Evolutionary conservation across 768 basidiomycete genomes (phyloP).

Genomic region (Rhizopogon vesiculosus): DNA sequence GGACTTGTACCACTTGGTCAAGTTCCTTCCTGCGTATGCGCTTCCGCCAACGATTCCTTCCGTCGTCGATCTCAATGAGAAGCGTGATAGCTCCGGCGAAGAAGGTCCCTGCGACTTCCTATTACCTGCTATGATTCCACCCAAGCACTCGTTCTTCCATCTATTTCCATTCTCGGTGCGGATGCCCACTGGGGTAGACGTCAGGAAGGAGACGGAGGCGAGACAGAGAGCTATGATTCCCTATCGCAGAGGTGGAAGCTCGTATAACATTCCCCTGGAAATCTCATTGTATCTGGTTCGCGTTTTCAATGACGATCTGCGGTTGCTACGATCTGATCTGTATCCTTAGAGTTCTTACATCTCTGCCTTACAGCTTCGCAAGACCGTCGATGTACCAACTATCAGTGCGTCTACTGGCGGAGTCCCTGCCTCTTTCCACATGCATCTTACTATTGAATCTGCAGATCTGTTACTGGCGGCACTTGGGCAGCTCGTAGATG

Average conservation of each 20-base stretch:
- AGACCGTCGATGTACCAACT: constrained; percentile 54
- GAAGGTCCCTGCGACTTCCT: constrained; percentile 34
- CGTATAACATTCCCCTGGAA: constrained; percentile 66
- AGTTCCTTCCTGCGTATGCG: constrained; percentile 65
- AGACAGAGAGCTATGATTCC: constrained; percentile 46
- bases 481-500: constrained; percentile 55
- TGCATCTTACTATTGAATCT: neutral
- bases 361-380: constrained; percentile 51
- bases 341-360: constrained; percentile 63
- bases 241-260: constrained; percentile 31
- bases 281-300: constrained; percentile 63
- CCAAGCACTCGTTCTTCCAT: constrained; percentile 56
- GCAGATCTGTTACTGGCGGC: constrained; percentile 43
- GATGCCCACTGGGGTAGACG: constrained; percentile 41
- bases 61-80: constrained; percentile 21
- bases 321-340: neutral
- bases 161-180: constrained; percentile 65
- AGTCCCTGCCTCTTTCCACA: neutral
- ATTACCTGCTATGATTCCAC: constrained; percentile 52
- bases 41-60: constrained; percentile 48
- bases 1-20: constrained; percentile 66
- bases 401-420: constrained; percentile 37
- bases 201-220: constrained; percentile 61
- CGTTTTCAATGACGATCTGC: neutral
- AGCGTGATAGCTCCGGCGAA: neutral